Evolutionary conservation across 2,329 filamentous ascomycete species (phyloP), one percentile per base, ranked within the genome.

Genomic region (Onygenales sp.): DNA sequence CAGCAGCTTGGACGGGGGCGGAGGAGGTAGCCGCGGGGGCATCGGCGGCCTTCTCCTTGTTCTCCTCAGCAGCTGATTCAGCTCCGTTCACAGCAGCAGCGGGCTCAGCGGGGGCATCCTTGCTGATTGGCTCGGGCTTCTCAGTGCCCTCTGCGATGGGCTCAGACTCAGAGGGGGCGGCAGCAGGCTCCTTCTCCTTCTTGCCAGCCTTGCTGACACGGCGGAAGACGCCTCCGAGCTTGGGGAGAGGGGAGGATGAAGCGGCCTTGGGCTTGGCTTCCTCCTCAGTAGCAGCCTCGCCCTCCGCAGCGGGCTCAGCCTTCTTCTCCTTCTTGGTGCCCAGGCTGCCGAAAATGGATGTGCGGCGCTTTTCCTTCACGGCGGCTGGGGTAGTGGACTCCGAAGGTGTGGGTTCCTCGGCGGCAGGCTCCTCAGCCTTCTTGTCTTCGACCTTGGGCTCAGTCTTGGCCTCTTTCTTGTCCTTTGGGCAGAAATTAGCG

Each of bases 291-390:
- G 66, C 70, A 14, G 36, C 33, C 59, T 74, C 71, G 56, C 70
- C 67, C 62, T 77, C 76, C 9, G 70, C 67, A n/a, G 69, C 67
- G 33, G 71, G 68, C 57, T 77, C 75, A 51, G 66, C 64, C 65
- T 75, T 77, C 69, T 74, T 74, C 66, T 73, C 69, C 65, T 78
- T 77, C 72, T 77, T 78, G 55, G 61, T 68, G 55, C 74, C 73
- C 54, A 79, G 73, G 66, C 72, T 76, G 59, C 74, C 74, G 65
- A 81, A 81, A 65, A 74, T 73, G 62, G 77, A 81, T 62, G 71
- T 74, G 64, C 71, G 75, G 59, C 74, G 76, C 69, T 76, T 74
- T 58, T 74, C 70, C 64, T 75, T 73, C 55, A 65, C 54, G 45
- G 60, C 66, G 48, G 70, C 69, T 63, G 72, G 70, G 63, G 72